These are phyloP conservation scores for Raphanus raphanistrum DNA, from an alignment of 345 rosid species.

Conservation along the genomic window DNA sequence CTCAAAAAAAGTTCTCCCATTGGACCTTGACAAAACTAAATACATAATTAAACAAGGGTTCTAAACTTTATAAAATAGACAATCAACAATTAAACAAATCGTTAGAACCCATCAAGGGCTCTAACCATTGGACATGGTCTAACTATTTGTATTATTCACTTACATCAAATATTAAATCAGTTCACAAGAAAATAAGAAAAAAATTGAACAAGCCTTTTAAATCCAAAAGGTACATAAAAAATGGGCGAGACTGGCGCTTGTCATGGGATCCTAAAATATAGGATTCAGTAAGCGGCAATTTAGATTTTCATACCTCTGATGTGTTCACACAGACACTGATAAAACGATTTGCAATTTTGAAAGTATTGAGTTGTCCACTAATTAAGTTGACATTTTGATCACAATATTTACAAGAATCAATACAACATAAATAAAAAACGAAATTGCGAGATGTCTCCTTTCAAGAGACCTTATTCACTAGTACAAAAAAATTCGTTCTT, in stretches of 20 bases:
- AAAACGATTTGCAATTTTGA: not conserved
- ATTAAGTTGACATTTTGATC: not conserved
- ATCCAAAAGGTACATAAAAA: slow-evolving; percentile 6
- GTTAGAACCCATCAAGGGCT: too few species aligned
- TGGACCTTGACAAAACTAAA: too few species aligned
- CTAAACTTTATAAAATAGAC: too few species aligned
- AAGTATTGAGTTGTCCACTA: too few species aligned
- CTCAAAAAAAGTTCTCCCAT: too few species aligned
- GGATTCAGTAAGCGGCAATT: slow-evolving; percentile 20
- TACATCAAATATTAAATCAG: not conserved
- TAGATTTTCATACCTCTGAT: not conserved
- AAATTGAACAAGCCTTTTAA: not conserved
- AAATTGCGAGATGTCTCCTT: not conserved
- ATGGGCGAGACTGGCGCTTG: not conserved
- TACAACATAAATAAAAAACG: not conserved
- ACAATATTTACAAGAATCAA: not conserved
- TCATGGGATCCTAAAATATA: slow-evolving; percentile 38
- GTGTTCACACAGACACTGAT: slow-evolving; percentile 1
- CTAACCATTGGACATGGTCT: too few species aligned
- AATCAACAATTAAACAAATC: too few species aligned
- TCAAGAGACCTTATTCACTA: not conserved
- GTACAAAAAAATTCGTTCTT: not conserved
- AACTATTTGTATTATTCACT: not conserved
- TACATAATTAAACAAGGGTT: too few species aligned
- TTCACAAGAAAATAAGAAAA: not conserved